Base-by-base conservation (phyloP, 495 filamentous ascomycete species). In the Talaromyces wortmannii region DNA sequence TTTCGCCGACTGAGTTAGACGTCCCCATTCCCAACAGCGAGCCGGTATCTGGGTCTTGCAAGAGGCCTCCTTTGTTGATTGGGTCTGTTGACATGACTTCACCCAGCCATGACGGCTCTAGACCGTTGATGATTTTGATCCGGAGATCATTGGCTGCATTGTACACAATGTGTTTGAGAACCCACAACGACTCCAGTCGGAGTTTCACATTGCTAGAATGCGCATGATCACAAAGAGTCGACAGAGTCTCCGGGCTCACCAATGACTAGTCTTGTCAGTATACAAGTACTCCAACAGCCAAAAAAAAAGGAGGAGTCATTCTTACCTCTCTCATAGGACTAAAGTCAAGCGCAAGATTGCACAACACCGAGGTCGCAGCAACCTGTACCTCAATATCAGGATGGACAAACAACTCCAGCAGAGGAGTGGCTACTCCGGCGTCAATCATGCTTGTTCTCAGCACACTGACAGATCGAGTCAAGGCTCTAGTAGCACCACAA, bases 281-380 rank as follows among this genome's bases (percentile, higher is more conserved):
- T 43, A 59, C 29, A 52, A 10, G 13, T 31, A 10, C 33, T 45
- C 31, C 17, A 7, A 42, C 11, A 50, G 53, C 48, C 29, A 31
- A 32, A 57, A 47, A 23, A 23, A 16, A n/a, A n/a, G n/a, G n/a
- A n/a, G n/a, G n/a, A n/a, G n/a, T 2, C 7, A 46, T 45, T 77
- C 83, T 73, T 61, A 92, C 89, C 66, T 87, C 80, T 72, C 87
- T 83, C 90, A 97, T 90, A 10, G 94, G 91, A 59, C 90, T 96
- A 62, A 90, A 88, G 45, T 95, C 88, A 18, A 88, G 71, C 2
- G 95, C 78, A 33, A 97, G 68, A 65, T 98, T 98, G 61, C 86
- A 89, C 33, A 94, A 76, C 0, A 84, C 85, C 15, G 85, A 84
- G 0, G 89, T 91, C 2, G 95, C 91, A 31, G 90, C 88, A 59